Evolutionary conservation across 305 asterid genomes (phyloP).

Genomic region (Plantago rigida): DNA sequence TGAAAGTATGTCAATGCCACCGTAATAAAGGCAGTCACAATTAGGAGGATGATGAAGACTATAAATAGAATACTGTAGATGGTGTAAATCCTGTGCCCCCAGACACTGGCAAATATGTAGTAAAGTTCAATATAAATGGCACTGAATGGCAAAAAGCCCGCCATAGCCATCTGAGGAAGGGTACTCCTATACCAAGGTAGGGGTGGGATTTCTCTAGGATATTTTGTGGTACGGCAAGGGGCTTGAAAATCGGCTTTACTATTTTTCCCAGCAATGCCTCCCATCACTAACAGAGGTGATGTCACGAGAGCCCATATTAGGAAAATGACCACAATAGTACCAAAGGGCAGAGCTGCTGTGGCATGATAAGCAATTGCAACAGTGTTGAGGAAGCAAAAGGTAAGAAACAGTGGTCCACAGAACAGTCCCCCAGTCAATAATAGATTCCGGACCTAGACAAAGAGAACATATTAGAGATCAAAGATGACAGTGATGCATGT

Average conservation of each 20-base stretch:
- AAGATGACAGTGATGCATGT: slow-evolving; percentile 4
- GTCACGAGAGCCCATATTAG: slow-evolving; percentile 79
- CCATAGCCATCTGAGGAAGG: slow-evolving; percentile 85
- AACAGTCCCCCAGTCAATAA: slow-evolving; percentile 54
- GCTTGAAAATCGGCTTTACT: slow-evolving; percentile 76
- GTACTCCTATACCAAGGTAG: slow-evolving; percentile 66
- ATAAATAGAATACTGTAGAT: slow-evolving; percentile 66
- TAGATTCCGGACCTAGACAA: slow-evolving; percentile 54
- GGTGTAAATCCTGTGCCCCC: slow-evolving; percentile 79
- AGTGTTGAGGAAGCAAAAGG: slow-evolving; percentile 67
- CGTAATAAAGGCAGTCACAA: slow-evolving; percentile 69
- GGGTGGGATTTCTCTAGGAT: slow-evolving; percentile 73
- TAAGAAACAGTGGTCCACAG: slow-evolving; percentile 68
- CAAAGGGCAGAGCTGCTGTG: slow-evolving; percentile 75
- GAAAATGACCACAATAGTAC: slow-evolving; percentile 61
- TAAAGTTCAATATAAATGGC: slow-evolving; percentile 71
- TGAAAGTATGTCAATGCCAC: slow-evolving; percentile 74
- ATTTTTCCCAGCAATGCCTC: slow-evolving; percentile 75
- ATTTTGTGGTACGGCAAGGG: slow-evolving; percentile 69
- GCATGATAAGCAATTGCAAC: slow-evolving; percentile 70
- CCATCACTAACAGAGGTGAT: slow-evolving; percentile 63
- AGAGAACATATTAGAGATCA: background rate
- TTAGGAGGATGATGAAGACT: slow-evolving; percentile 62
- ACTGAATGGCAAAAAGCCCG: slow-evolving; percentile 74
- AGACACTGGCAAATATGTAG: slow-evolving; percentile 72